phyloP scores from a whole-genome alignment of 768 basidiomycete species.

The Coprinopsis marcescibilis region DNA sequence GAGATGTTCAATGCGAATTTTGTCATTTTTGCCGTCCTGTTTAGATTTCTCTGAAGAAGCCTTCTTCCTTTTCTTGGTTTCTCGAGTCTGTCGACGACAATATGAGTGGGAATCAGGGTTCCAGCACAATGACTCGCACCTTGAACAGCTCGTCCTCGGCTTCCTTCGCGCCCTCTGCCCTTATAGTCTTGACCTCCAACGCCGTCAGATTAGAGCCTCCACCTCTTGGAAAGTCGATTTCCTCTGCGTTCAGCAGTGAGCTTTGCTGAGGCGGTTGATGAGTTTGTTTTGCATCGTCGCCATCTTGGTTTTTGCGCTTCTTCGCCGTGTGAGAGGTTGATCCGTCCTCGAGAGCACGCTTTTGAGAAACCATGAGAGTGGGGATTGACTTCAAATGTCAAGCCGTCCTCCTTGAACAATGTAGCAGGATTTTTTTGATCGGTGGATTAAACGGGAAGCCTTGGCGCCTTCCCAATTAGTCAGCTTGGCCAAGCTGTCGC shows the following conservation, averaged over 20 bases:
- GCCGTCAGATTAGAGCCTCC: constrained; percentile 88
- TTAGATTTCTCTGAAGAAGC: constrained; percentile 22
- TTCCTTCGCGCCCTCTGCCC: constrained; percentile 80
- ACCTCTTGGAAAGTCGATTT: constrained; percentile 92
- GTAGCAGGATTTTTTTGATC: constrained; percentile 4
- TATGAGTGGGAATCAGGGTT: neutral
- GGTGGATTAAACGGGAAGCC: neutral
- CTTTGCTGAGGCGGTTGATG: constrained; percentile 23
- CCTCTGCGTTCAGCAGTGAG: constrained; percentile 42
- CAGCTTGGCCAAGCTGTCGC: neutral
- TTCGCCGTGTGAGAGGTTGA: constrained; percentile 47
- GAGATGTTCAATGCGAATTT: constrained; percentile 78
- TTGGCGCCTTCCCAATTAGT: too few relatives aligned
- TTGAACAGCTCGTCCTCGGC: constrained; percentile 76
- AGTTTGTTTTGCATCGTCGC: constrained; percentile 12
- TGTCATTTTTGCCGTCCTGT: constrained; percentile 43
- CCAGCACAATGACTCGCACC: constrained; percentile 31
- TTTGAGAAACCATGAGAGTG: constrained; percentile 43
- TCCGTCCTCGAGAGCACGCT: constrained; percentile 56
- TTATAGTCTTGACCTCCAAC: constrained; percentile 79
- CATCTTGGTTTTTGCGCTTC: constrained; percentile 46
- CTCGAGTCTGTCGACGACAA: constrained; percentile 24
- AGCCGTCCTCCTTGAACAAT: neutral
- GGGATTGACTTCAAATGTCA: neutral
- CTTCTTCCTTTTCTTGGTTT: constrained; percentile 46